Base-by-base conservation (phyloP, 2,329 filamentous ascomycete genomes). In the Chaetomium olivaceum region DNA sequence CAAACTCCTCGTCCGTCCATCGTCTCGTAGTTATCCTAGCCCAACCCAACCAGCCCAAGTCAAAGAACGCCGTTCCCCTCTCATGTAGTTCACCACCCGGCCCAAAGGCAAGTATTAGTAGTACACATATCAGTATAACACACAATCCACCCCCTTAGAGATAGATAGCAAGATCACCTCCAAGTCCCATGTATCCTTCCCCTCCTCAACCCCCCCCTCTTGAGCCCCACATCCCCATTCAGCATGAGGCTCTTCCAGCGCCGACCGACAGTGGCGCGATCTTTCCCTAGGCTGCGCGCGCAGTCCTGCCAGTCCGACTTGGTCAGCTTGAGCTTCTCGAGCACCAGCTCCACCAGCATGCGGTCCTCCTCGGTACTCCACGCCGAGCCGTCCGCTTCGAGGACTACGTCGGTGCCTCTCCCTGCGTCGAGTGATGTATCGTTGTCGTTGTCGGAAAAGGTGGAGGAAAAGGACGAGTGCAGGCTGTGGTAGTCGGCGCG, bases 231-330 rank as follows among this genome's bases (percentile, higher is more conserved):
- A 31, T 88, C 85, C 61, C 86, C 87, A 66, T 79, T 80, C 52
- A 80, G 76, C 76, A 89, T 82, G 43, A 90, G 77, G 63, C 82
- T 87, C 79, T 85, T 87, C 88, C 88, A 90, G 71, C 88, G 78
- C 59, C 82, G 79, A 51, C 83, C 83, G 55, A 89, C 79, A 66
- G 81, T 84, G 65, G 81, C 79, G 60, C 84, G 80, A 76, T 89
- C 86, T 71, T 83, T 86, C 67, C 87, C 87, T 8, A 90, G 78
- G 69, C 81, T 87, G 66, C 86, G 81, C 52, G 87, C 87, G 74
- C 87, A 89, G 73, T 90, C 87, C 66, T 88, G 85, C 87, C 87
- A 89, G 65, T 90, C 87, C 59, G 82, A 80, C 76, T 86, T 88
- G 70, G 83, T 83, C 25, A 90, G 80, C 76, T 84, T 85, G 63